Percentiles rank a stretch among this genome's conserved stretches.
Conservation (phyloP, 352 stramenopile species). For the Phytophthora parvispora region DNA sequence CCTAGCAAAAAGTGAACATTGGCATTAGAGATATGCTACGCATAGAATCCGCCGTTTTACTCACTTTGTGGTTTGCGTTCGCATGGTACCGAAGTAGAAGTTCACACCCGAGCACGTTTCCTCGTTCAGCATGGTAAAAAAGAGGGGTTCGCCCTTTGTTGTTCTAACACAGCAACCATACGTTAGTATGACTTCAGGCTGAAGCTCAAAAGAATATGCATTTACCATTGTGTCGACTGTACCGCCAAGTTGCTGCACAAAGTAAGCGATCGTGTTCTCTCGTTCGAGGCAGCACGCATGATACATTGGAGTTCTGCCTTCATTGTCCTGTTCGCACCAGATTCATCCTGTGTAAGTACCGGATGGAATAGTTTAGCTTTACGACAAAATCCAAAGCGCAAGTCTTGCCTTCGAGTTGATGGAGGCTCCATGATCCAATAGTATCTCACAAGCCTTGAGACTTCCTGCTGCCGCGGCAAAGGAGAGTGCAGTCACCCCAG, state of each 20-base stretch:
- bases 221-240: conserved; percentile 39
- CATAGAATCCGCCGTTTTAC: not conserved
- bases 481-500: conserved; percentile 40
- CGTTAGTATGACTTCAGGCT: not conserved
- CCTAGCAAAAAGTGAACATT: conserved; percentile 15
- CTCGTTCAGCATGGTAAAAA: conserved; percentile 57
- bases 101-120: conserved; percentile 52
- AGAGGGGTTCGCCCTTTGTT: conserved; percentile 53
- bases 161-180: conserved; percentile 28
- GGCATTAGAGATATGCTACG: not conserved
- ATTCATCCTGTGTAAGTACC: not conserved
- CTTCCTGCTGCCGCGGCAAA: conserved; percentile 37
- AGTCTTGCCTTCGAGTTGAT: conserved; percentile 41
- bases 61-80: conserved; percentile 52
- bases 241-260: conserved; percentile 40
- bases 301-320: conserved; percentile 56
- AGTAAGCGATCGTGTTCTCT: conserved; percentile 45
- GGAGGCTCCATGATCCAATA: conserved; percentile 44
- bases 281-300: conserved; percentile 53
- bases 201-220: not conserved
- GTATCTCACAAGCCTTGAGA: conserved; percentile 41
- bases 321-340: conserved; percentile 42
- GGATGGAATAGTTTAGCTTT: not conserved
- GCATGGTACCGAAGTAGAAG: conserved; percentile 48
- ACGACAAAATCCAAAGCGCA: no score